phyloP scores from a whole-genome alignment of 805 yeast species.

The Metschnikowia rubicola region DNA sequence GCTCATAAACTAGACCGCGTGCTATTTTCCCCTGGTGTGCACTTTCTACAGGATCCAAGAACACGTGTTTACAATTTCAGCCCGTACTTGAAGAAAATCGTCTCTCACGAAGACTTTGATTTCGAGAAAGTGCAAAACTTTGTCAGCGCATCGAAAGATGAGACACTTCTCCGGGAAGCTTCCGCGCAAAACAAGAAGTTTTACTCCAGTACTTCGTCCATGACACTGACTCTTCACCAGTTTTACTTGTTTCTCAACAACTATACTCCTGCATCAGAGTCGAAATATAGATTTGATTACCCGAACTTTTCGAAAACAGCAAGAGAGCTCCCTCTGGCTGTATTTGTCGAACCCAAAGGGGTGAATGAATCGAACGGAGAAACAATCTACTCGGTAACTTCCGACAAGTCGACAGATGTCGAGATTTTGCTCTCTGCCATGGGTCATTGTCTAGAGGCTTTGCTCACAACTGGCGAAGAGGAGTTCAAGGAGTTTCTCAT shows the following conservation, averaged over 20 bases:
- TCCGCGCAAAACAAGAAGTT: constrained; percentile 35
- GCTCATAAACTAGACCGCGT: constrained; percentile 68
- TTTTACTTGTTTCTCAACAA: constrained; percentile 66
- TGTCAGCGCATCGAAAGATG: constrained; percentile 67
- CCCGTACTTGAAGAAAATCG: constrained; percentile 54
- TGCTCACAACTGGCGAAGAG: constrained; percentile 59
- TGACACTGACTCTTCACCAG: constrained; percentile 74
- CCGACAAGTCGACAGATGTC: constrained; percentile 63
- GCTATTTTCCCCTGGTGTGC: constrained; percentile 78
- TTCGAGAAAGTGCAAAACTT: constrained; percentile 54
- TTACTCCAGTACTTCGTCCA: constrained; percentile 81
- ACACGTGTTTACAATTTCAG: constrained; percentile 70
- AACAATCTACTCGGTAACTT: constrained; percentile 57
- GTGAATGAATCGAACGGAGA: constrained; percentile 22
- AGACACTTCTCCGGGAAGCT: constrained; percentile 48
- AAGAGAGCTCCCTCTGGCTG: constrained; percentile 44
- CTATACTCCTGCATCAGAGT: constrained; percentile 18
- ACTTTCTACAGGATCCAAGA: constrained; percentile 73
- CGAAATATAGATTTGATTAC: constrained; percentile 26
- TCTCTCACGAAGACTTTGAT: constrained; percentile 62
- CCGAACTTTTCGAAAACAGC: constrained; percentile 44
- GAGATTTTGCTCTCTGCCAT: constrained; percentile 67
- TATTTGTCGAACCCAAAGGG: constrained; percentile 52
- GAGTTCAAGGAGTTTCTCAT: constrained; percentile 43
- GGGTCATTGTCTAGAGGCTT: constrained; percentile 77